Base-by-base conservation (phyloP, 805 yeast genomes). In the Cyberlindnera japonica region DNA sequence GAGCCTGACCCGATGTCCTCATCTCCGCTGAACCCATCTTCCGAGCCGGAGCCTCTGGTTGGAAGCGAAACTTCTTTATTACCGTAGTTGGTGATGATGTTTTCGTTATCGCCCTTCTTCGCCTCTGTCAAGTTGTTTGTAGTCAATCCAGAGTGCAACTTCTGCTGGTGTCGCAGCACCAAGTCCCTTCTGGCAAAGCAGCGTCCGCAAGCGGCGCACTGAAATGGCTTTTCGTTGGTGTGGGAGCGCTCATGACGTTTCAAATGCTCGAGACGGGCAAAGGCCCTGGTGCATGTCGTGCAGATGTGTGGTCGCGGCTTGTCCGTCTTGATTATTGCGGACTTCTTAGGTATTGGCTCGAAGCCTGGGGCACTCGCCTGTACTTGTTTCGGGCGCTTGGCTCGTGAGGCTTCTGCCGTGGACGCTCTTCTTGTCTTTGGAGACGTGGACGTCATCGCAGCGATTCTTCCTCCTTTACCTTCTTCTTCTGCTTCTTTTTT, bases 261-360 rank as follows among this genome's bases (percentile, higher is more conserved):
- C 56, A 93, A 71, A 63, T 91, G 99, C 63, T 91, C 99, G 35
- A 87, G 71, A 40, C 99, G 74, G 2, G 97, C 99, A 73, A 93
- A 93, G 3, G 95, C 95, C 45, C 99, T 72, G 1, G 97, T 87
- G 60, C 99, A 93, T 5, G 87, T 83, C 3, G 83, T 63, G 61
- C 99, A 93, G 10, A 86, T 73, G 57, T 87, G 95, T 1, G 98
- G 98, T 43, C 98, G 71, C 12, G 98, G 98, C 59, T 89, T 89
- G 56, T 88, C 95, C 0, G 96, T 87, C 61, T 87, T 86, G 58
- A 86, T 83, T 43, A 80, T 72, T 33, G 86, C 81, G 5, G 95
- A 81, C 58, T 89, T 88, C 51, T 83, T 82, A 19, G 96, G 96
- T 32, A 88, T 86, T 10, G 95, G 95, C 57, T 79, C 81, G 34